phyloP scores from a whole-genome alignment of 371 early-diverging fungal genomes.

The Apophysomyces elegans region DNA sequence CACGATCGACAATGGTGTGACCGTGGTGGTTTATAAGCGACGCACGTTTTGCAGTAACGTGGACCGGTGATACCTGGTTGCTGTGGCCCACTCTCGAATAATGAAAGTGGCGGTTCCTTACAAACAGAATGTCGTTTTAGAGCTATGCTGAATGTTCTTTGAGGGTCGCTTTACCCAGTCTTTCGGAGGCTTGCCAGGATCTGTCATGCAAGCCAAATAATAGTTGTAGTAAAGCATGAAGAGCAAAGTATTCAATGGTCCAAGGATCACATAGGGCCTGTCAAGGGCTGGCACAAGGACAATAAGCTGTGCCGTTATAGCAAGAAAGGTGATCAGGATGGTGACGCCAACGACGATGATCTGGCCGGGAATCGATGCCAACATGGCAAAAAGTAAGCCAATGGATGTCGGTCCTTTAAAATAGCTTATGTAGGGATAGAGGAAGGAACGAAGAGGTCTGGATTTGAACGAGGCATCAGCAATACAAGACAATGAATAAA shows the following conservation, averaged over 20 bases:
- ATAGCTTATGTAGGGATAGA: too few species aligned
- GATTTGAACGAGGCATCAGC: too few species aligned
- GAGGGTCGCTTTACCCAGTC: constrained; percentile 64
- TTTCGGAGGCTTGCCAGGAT: constrained; percentile 82
- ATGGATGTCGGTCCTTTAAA: neutral
- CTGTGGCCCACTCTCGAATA: neutral
- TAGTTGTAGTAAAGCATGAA: constrained; percentile 81
- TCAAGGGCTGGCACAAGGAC: constrained; percentile 34
- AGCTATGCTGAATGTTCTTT: neutral
- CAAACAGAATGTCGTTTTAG: neutral
- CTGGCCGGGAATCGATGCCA: constrained; percentile 49
- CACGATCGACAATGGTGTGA: constrained; percentile 87
- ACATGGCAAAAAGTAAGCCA: constrained; percentile 24
- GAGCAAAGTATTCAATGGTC: constrained; percentile 70
- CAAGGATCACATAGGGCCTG: constrained; percentile 39
- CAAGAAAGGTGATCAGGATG: constrained; percentile 40
- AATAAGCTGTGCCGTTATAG: constrained; percentile 48
- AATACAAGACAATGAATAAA: too few species aligned
- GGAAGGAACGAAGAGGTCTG: too few species aligned
- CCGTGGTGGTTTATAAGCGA: constrained; percentile 81
- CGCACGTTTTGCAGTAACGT: constrained; percentile 78
- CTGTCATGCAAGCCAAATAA: constrained; percentile 73
- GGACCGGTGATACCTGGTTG: constrained; percentile 48
- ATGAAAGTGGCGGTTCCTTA: constrained; percentile 47
- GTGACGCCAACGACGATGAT: constrained; percentile 47